Base-by-base conservation (phyloP, 2,329 filamentous ascomycete species). In the Botrytis aclada region DNA sequence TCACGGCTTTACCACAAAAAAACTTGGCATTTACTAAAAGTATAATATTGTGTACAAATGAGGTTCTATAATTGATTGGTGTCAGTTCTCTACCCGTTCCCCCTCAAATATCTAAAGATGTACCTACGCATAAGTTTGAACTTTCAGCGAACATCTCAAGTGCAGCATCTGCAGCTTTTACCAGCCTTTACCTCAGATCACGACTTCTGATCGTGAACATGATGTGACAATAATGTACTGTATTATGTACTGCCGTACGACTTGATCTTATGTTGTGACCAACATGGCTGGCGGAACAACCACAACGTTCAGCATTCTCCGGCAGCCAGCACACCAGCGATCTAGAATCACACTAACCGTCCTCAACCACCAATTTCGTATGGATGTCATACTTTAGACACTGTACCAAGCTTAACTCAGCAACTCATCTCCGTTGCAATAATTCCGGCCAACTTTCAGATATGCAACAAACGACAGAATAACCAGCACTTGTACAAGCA, bases 361-460 rank as follows among this genome's bases (percentile, higher is more conserved):
- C 18, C 20, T 69, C 34, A 18, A 41, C 37, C 47, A 56, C 25
- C 29, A 56, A 32, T 32, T 20, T 41, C 39, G 54, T 32, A 43
- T 25, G n/a, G 56, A 39, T 43, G 47, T 56, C n/a, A 29, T 51
- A 69, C 65, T 69, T 32, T 12, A 22, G 25, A 56, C 47, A 67
- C n/a, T 56, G 34, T 56, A 69, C 37, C 34, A 69, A 32, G 39
- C 67, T 62, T 39, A 66, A 54, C 61, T 45, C 18, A 66, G 64
- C 64, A 18, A 37, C 10, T 34, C 45, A 58, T 56, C 34, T 51
- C 45, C 45, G 37, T 43, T 65, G 16, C 47, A 54, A 66, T 34
- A 71, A 54, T 56, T 71, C 62, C 70, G 70, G 62, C 62, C 62
- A 72, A 58, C 51, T 69, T 47, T 39, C 29, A 72, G 70, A 72